A percentile compares a stretch with the other conserved stretches of the same genome.
Conservation (phyloP, 331 rosid genomes). For the Pyracantha coccinea region DNA sequence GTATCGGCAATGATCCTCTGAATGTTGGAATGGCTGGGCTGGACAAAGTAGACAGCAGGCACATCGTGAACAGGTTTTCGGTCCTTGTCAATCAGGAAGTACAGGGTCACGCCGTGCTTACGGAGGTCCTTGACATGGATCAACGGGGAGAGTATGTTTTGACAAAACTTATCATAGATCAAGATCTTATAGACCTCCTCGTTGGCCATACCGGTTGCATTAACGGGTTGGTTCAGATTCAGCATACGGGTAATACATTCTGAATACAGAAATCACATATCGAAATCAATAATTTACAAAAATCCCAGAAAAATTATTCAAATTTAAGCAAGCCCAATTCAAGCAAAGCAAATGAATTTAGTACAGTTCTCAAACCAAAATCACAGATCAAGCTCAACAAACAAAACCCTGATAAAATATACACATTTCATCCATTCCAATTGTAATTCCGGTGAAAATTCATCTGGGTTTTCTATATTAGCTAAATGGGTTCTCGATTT, state of each 20-base stretch:
- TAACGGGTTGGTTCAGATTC: slow-evolving; percentile 80
- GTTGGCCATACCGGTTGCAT: slow-evolving; percentile 52
- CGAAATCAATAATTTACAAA: not conserved
- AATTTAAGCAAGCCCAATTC: not conserved
- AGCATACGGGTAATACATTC: slow-evolving; percentile 80
- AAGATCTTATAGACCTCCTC: slow-evolving; percentile 85
- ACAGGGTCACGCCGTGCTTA: slow-evolving; percentile 85
- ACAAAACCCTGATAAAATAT: not conserved
- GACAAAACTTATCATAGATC: slow-evolving; percentile 74
- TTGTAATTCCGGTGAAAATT: not conserved
- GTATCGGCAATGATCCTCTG: slow-evolving; percentile 65
- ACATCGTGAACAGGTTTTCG: slow-evolving; percentile 77
- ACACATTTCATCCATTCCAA: not conserved
- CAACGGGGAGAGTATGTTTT: slow-evolving; percentile 68
- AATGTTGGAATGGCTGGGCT: slow-evolving; percentile 47
- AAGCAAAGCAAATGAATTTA: not conserved
- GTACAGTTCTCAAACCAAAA: not conserved
- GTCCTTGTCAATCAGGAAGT: slow-evolving; percentile 73
- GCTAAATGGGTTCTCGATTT: not conserved
- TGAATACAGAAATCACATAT: slow-evolving; percentile 19
- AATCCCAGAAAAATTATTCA: not conserved
- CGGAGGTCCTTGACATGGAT: slow-evolving; percentile 84
- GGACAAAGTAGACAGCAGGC: slow-evolving; percentile 83
- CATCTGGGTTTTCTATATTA: not conserved
- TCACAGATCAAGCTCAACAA: not conserved